These are phyloP conservation scores for Moricandia moricandioides DNA, from an alignment of 345 rosid genomes.

Conservation along the genomic window DNA sequence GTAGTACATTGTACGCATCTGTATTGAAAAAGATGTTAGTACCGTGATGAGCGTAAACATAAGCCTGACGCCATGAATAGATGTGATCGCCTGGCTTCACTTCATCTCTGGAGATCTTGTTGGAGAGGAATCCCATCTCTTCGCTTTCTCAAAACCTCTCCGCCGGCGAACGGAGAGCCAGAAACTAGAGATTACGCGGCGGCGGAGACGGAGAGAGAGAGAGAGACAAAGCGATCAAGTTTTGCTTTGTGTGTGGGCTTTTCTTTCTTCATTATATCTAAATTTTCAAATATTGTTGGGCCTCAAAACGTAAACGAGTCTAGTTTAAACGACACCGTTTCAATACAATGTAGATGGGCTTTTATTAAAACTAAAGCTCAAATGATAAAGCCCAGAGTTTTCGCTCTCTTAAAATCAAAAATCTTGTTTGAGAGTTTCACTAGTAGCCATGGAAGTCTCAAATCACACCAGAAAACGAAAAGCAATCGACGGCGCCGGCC, in stretches of 20 bases:
- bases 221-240: background rate
- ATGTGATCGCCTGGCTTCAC: conserved; percentile 78
- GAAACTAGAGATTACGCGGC: conserved; percentile 8
- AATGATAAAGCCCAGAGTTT: background rate
- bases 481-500: conserved; percentile 24
- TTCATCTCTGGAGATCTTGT: conserved; percentile 51
- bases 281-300: background rate
- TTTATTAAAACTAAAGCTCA: background rate
- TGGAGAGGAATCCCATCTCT: conserved; percentile 63
- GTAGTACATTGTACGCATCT: background rate
- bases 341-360: background rate
- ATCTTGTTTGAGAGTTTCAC: background rate
- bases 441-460: conserved; percentile 40
- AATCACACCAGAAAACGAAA: conserved; percentile 39
- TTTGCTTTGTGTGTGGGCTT: conserved; percentile 21
- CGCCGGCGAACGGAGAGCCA: conserved; percentile 21
- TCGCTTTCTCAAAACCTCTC: conserved; percentile 12
- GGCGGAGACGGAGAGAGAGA: conserved; percentile 20
- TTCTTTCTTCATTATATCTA: background rate
- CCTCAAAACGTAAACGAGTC: background rate
- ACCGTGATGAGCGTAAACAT: conserved; percentile 84
- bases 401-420: background rate
- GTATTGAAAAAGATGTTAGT: background rate
- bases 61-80: conserved; percentile 78
- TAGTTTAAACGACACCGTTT: background rate